These are phyloP conservation scores for Entonaema liquescens DNA, from an alignment of 495 filamentous ascomycete species.

Conservation along the genomic window DNA sequence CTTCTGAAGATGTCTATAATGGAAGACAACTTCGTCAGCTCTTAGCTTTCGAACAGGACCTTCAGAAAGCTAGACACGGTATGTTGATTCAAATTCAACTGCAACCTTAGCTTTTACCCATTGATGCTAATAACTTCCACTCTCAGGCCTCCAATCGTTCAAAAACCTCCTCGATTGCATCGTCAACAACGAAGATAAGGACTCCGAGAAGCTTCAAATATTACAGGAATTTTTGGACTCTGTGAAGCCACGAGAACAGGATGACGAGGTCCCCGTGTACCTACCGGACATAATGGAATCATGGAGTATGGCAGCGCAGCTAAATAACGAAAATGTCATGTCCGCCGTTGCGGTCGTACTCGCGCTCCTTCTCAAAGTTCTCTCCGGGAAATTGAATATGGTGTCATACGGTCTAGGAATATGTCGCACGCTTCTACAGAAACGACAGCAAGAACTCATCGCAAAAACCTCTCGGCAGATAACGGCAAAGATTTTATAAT, in stretches of 20 bases:
- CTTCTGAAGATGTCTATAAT: constrained; percentile 64
- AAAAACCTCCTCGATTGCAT: constrained; percentile 78
- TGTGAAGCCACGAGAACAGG: constrained; percentile 63
- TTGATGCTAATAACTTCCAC: constrained; percentile 17
- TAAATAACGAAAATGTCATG: constrained; percentile 76
- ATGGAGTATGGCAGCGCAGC: constrained; percentile 78
- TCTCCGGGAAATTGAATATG: constrained; percentile 75
- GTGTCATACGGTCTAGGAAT: constrained; percentile 73
- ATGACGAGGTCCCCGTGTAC: constrained; percentile 64
- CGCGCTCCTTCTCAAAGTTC: constrained; percentile 75
- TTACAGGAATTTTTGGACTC: constrained; percentile 77
- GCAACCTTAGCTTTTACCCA: neutral
- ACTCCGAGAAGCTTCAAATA: constrained; percentile 63
- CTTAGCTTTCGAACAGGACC: constrained; percentile 73
- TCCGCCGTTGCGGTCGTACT: constrained; percentile 79
- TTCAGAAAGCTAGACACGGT: constrained; percentile 70
- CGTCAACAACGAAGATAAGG: constrained; percentile 58
- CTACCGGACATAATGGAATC: constrained; percentile 78
- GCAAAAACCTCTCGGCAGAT: constrained; percentile 74
- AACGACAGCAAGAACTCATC: constrained; percentile 75
- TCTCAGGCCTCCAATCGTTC: constrained; percentile 74
- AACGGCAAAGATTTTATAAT: constrained; percentile 85
- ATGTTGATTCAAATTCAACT: constrained; percentile 34
- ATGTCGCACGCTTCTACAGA: constrained; percentile 76
- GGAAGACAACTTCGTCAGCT: constrained; percentile 67